phyloP scores from a whole-genome alignment of 768 basidiomycete genomes.

The Trametes meyenii region DNA sequence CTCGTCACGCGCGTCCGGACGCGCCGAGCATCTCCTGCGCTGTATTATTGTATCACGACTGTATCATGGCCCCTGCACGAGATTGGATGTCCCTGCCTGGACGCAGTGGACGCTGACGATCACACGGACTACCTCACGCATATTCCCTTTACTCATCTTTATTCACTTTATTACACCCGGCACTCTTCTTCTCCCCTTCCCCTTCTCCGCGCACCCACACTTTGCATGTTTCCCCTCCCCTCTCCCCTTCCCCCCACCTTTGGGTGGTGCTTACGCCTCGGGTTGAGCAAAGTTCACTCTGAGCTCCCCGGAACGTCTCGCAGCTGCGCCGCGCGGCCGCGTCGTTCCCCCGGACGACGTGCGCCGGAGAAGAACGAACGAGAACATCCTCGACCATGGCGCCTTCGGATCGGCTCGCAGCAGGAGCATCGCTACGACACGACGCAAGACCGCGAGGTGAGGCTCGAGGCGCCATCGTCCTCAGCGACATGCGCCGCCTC shows the following conservation, averaged over 20 bases:
- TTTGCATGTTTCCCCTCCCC: background rate
- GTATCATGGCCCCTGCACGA: conserved; percentile 30
- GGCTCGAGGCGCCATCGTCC: conserved; percentile 60
- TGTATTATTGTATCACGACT: conserved; percentile 37
- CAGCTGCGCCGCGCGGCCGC: conserved; percentile 59
- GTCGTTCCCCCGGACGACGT: conserved; percentile 15
- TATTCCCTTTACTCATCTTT: conserved; percentile 34
- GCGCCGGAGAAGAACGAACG: conserved; percentile 21
- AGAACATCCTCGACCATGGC: conserved; percentile 52
- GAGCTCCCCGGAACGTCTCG: conserved; percentile 42
- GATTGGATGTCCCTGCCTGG: conserved; percentile 50
- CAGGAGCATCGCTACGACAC: conserved; percentile 53
- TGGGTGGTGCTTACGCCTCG: conserved; percentile 21
- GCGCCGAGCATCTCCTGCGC: conserved; percentile 37
- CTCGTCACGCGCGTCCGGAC: conserved; percentile 31
- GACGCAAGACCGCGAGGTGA: conserved; percentile 40
- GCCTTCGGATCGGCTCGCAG: conserved; percentile 54
- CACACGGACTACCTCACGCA: conserved; percentile 45
- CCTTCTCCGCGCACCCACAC: background rate
- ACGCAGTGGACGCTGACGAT: conserved; percentile 54
- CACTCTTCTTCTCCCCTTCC: conserved; percentile 14
- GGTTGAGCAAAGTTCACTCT: conserved; percentile 26
- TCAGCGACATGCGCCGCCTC: conserved; percentile 56
- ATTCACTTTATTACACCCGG: conserved; percentile 34
- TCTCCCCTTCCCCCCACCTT: conserved; percentile 18